Evolutionary conservation across 164 flowering plant genomes (phyloP).

Genomic region (Brasenia schreberi): DNA sequence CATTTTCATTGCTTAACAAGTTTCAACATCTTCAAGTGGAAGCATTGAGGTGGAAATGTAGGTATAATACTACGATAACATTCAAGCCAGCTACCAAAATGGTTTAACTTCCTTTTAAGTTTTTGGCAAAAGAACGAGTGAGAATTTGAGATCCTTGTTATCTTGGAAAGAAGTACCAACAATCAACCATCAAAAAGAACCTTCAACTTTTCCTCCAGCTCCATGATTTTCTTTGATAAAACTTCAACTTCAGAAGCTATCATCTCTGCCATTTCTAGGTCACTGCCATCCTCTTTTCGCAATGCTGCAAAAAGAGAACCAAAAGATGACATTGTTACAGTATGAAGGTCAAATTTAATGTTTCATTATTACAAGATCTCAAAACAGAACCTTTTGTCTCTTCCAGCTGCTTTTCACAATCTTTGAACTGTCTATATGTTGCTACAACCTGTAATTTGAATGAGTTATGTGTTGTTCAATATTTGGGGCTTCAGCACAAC

Average conservation of each 20-base stretch:
- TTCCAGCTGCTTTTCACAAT: slow-evolving; percentile 76
- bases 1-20: too few species aligned
- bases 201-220: slow-evolving; percentile 79
- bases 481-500: too few species aligned
- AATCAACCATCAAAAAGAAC: slow-evolving; percentile 17
- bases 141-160: not conserved
- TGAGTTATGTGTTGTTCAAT: not conserved
- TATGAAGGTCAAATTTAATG: not conserved
- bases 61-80: too few species aligned
- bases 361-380: not conserved
- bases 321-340: not conserved
- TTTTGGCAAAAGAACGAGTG: too few species aligned
- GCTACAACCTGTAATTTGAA: slow-evolving; percentile 47
- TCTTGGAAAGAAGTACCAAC: not conserved
- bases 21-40: too few species aligned
- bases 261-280: slow-evolving; percentile 94
- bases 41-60: too few species aligned
- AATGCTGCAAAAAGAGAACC: slow-evolving; percentile 29
- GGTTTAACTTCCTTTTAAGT: too few species aligned
- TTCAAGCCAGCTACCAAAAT: too few species aligned
- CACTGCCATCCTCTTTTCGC: slow-evolving; percentile 58
- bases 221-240: slow-evolving; percentile 46
- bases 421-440: slow-evolving; percentile 55
- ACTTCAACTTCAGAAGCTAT: slow-evolving; percentile 56
- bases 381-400: slow-evolving; percentile 63